phyloP scores from a whole-genome alignment of 306 rosid genomes.

The Pachyrhizus erosus region DNA sequence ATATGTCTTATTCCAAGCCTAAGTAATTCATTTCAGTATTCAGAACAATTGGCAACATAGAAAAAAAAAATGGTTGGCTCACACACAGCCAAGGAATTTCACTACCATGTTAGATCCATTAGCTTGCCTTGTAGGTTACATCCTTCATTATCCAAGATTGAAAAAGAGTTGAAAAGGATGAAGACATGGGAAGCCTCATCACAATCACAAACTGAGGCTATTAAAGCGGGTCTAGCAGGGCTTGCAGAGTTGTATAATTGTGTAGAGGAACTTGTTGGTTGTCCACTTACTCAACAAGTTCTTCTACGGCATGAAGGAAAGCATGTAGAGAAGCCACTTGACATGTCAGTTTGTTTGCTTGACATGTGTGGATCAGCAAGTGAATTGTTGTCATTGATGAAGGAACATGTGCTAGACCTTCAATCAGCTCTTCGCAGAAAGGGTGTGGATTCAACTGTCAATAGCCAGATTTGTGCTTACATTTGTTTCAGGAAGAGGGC shows the following conservation, averaged over 20 bases:
- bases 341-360: constrained; percentile 57
- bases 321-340: constrained; percentile 58
- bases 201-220: constrained; percentile 18
- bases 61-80: constrained; percentile 21
- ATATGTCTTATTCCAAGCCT: constrained; percentile 13
- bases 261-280: constrained; percentile 49
- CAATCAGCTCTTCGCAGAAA: constrained; percentile 62
- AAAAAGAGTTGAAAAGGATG: constrained; percentile 48
- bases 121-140: constrained; percentile 69
- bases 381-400: constrained; percentile 54
- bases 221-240: constrained; percentile 52
- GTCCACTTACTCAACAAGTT: constrained; percentile 49
- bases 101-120: constrained; percentile 65
- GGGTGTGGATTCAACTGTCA: constrained; percentile 51
- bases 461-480: constrained; percentile 48
- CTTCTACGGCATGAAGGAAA: constrained; percentile 39
- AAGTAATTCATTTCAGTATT: not conserved
- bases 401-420: constrained; percentile 56
- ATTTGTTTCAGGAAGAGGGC: constrained; percentile 57
- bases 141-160: constrained; percentile 51
- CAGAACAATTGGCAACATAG: constrained; percentile 14
- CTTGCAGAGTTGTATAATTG: constrained; percentile 60
- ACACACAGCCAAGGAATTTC: constrained; percentile 27
- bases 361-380: constrained; percentile 66
- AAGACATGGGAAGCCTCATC: constrained; percentile 42